Evolutionary conservation across 768 basidiomycete genomes (phyloP).

Genomic region (Hericium coralloides): DNA sequence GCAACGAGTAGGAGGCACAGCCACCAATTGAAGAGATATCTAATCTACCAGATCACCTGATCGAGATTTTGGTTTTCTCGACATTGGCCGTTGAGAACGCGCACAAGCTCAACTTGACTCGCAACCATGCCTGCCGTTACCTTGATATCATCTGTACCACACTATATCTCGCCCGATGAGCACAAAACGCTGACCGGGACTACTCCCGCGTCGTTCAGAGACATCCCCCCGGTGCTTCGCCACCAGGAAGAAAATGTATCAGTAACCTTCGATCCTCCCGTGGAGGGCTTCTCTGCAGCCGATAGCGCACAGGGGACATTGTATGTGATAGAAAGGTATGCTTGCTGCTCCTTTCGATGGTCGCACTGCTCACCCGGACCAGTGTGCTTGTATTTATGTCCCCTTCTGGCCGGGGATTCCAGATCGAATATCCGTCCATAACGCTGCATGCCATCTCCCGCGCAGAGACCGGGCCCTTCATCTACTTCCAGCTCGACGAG

Average conservation of each 20-base stretch:
- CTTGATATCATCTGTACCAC: constrained; percentile 33
- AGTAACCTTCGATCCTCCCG: constrained; percentile 58
- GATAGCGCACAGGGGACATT: constrained; percentile 56
- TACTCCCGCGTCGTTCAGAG: constrained; percentile 76
- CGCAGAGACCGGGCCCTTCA: constrained; percentile 49
- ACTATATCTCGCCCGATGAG: constrained; percentile 51
- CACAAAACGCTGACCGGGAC: constrained; percentile 59
- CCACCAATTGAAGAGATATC: background rate
- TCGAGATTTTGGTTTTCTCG: background rate
- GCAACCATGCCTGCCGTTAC: constrained; percentile 21
- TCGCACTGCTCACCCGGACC: background rate
- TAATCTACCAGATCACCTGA: background rate
- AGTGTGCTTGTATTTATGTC: constrained; percentile 78
- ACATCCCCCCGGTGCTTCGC: constrained; percentile 77
- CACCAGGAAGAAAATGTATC: constrained; percentile 67
- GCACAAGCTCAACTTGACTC: background rate
- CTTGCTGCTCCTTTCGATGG: background rate
- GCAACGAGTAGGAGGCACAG: background rate
- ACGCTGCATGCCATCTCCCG: constrained; percentile 91
- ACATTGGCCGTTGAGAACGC: background rate
- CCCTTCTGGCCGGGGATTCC: constrained; percentile 60
- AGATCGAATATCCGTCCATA: constrained; percentile 81
- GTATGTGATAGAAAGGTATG: constrained; percentile 81
- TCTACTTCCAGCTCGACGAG: constrained; percentile 95
- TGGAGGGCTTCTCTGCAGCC: constrained; percentile 46